Evolutionary conservation across 1,139 yeast species (phyloP).

Genomic region (Wickerhamiella pararugosa): DNA sequence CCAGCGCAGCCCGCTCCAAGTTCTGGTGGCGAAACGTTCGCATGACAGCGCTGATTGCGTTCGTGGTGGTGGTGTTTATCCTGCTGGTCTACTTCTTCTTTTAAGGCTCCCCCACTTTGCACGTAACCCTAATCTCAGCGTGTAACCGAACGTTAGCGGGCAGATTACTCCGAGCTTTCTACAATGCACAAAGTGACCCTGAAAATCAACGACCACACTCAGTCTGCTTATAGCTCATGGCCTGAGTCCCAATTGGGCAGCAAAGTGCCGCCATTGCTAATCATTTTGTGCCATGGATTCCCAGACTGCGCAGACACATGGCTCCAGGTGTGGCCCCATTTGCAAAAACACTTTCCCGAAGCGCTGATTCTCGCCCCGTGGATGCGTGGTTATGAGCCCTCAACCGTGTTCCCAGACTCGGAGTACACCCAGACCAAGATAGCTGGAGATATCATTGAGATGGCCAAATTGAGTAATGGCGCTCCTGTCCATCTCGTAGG

Average conservation of each 20-base stretch:
- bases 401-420: conserved; percentile 11
- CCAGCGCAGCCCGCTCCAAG: conserved; percentile 46
- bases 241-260: too few relatives aligned
- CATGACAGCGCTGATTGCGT: conserved; percentile 2
- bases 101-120: neutral
- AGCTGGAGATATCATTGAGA: conserved; percentile 15
- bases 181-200: neutral
- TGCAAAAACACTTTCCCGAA: conserved; percentile 11
- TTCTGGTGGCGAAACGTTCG: conserved; percentile 31
- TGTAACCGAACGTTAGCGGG: neutral
- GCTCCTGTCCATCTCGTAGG: conserved; percentile 18
- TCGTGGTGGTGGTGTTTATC: neutral
- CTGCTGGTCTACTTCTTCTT: conserved; percentile 1
- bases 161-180: neutral
- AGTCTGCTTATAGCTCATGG: too few relatives aligned
- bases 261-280: conserved; percentile 5
- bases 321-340: conserved; percentile 13
- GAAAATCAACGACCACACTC: too few relatives aligned
- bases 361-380: conserved; percentile 17
- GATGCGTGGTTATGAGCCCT: conserved; percentile 19
- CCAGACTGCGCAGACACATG: conserved; percentile 18
- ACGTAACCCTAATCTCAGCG: too few relatives aligned
- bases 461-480: conserved; percentile 12
- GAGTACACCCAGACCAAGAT: conserved; percentile 10
- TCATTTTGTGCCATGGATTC: conserved; percentile 19